These are phyloP conservation scores for Penicillium longicatenatum DNA, from an alignment of 495 filamentous ascomycete species.

Conservation along the genomic window DNA sequence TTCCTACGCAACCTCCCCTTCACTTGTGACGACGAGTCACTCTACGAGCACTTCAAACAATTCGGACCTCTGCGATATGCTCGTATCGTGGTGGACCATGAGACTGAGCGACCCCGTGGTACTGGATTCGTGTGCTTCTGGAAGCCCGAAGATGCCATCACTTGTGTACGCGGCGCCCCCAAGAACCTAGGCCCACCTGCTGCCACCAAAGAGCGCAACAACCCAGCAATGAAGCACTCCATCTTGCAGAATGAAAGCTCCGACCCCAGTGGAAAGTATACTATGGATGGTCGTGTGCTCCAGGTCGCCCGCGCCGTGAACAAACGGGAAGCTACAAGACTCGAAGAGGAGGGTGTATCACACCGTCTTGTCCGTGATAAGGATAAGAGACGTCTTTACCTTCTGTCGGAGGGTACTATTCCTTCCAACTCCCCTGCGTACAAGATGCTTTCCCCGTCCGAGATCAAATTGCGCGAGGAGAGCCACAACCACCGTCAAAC, in stretches of 20 bases:
- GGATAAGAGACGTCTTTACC: conserved; percentile 90
- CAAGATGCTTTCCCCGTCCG: conserved; percentile 71
- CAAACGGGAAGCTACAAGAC: conserved; percentile 71
- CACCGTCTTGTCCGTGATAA: conserved; percentile 69
- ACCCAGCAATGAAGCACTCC: conserved; percentile 61
- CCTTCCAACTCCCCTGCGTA: conserved; percentile 70
- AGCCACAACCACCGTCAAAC: conserved; percentile 85
- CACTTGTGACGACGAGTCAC: conserved; percentile 71
- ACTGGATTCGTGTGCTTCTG: conserved; percentile 96
- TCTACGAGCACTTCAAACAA: conserved; percentile 78
- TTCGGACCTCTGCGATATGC: conserved; percentile 89
- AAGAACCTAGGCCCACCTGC: conserved; percentile 41
- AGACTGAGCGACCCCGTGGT: conserved; percentile 81
- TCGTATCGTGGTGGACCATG: conserved; percentile 80
- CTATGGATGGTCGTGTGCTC: conserved; percentile 83
- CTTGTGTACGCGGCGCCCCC: conserved; percentile 75
- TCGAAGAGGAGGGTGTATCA: conserved; percentile 67
- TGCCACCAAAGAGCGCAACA: conserved; percentile 42
- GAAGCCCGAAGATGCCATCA: conserved; percentile 66
- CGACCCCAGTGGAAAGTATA: conserved; percentile 81
- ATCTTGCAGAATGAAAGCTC: conserved; percentile 78
- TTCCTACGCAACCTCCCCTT: conserved; percentile 97
- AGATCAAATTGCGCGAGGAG: conserved; percentile 84
- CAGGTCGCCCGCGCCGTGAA: conserved; percentile 83
- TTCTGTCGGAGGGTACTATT: conserved; percentile 85